Evolutionary conservation across 2,329 filamentous ascomycete genomes (phyloP), one percentile per base, ranked within the genome.

Genomic region (Teratosphaeria epicoccoides): DNA sequence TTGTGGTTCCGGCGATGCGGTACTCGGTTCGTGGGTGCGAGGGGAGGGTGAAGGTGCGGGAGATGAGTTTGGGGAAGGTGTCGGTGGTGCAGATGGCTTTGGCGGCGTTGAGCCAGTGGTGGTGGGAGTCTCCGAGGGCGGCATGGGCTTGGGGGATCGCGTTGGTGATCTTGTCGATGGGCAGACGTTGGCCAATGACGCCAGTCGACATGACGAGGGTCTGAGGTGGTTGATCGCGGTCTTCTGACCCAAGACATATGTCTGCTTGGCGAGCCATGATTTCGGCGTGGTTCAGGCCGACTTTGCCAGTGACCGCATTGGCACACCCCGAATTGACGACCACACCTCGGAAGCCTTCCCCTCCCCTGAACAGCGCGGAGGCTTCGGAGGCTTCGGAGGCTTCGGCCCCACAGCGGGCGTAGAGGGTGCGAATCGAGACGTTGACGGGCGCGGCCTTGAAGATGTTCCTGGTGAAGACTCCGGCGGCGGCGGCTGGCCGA

Each of bases 161-260:
- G 65, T 81, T 75, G 46, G 91, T 73, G 65, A 98, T 98, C 71
- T 94, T 96, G 59, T 86, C 76, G 62, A 97, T 95, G 9, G 93
- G 93, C 23, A 98, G 78, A 56, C 87, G 83, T 71, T 97, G 91
- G 7, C 93, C 93, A 66, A 98, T 98, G 44, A 98, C 93, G 50
- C 93, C 93, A 2, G 93, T 98, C 68, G 89, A 96, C 93, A 98
- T 97, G 55, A 97, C 91, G 46, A 98, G 76, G n/a, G 88, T 93
- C 59, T 76, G 77, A 33, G 78, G 73, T 43, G 71, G 68, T 10
- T 71, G 71, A 59, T 73, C 72, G 44, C 66, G 66, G 3, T 47
- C 70, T 67, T 43, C 50, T 6, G 68, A 61, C n/a, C 70, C 70
- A 56, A 81, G 81, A 60, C 78, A 80, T 50, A 80, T 74, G 66